These are phyloP conservation scores for Ceriops zippeliana DNA, from an alignment of 345 rosid genomes.

Conservation along the genomic window DNA sequence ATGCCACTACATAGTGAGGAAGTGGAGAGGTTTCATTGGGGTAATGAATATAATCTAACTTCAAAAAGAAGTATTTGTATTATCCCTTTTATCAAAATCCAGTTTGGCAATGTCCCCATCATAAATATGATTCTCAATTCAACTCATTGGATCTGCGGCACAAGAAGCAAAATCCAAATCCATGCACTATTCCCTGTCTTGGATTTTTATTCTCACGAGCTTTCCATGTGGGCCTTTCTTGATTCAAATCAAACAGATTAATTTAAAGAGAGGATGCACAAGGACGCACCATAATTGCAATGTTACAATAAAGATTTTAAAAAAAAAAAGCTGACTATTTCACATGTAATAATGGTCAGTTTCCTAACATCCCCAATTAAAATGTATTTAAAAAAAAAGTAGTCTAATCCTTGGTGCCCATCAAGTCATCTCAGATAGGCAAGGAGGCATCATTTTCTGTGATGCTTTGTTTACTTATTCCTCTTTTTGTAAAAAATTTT, in stretches of 20 bases:
- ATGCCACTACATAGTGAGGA: constrained; percentile 13
- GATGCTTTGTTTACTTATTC: constrained; percentile 18
- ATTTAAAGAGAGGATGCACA: constrained; percentile 18
- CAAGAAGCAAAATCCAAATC: constrained; percentile 15
- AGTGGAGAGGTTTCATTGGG: constrained; percentile 36
- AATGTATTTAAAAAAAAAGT: background rate
- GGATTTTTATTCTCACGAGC: constrained; percentile 30
- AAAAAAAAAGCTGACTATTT: constrained; percentile 10
- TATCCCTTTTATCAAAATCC: constrained; percentile 25
- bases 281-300: constrained; percentile 24
- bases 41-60: constrained; percentile 23
- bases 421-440: constrained; percentile 19
- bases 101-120: constrained; percentile 22
- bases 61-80: constrained; percentile 15
- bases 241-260: constrained; percentile 25
- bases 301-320: constrained; percentile 23
- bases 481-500: constrained; percentile 11
- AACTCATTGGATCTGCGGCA: constrained; percentile 17
- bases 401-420: constrained; percentile 11
- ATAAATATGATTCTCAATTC: constrained; percentile 14
- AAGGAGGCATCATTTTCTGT: constrained; percentile 36
- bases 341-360: constrained; percentile 25
- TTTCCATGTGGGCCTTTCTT: constrained; percentile 32
- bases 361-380: constrained; percentile 5
- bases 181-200: constrained; percentile 10